phyloP scores from a whole-genome alignment of 306 rosid species.

The Rubus idaeus region DNA sequence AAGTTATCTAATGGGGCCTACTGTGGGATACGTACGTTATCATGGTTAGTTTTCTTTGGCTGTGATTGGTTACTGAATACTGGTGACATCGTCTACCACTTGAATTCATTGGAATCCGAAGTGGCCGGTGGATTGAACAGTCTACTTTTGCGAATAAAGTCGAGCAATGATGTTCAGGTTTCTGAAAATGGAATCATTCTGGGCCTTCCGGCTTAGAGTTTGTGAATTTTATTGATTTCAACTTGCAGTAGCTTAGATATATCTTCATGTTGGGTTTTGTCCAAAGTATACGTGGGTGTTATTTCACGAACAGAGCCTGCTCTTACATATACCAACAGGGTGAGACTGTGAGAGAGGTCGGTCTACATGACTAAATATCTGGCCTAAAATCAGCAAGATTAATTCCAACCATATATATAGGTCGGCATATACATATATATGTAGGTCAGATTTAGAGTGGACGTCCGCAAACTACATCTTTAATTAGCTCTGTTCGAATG shows the following conservation, averaged over 20 bases:
- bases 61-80: background rate
- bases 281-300: background rate
- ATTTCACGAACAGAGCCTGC: background rate
- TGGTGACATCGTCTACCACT: background rate
- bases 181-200: constrained; percentile 1
- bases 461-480: too few relatives aligned
- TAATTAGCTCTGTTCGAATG: too few relatives aligned
- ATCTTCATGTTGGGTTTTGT: background rate
- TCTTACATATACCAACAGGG: background rate
- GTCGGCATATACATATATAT: background rate
- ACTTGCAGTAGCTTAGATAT: background rate
- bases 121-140: background rate
- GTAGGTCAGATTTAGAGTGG: background rate
- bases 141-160: background rate
- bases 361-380: constrained; percentile 3
- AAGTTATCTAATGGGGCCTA: background rate
- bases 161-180: background rate
- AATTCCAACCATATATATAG: background rate
- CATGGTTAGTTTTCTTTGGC: background rate
- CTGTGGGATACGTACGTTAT: background rate
- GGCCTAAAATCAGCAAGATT: background rate
- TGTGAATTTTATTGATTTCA: constrained; percentile 1
- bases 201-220: background rate
- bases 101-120: constrained; percentile 1
- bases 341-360: background rate